A percentile compares a stretch with the other conserved stretches of the same genome.
Evolutionary conservation across 2,329 filamentous ascomycete species (phyloP).

Genomic region (Phoma herbarum): DNA sequence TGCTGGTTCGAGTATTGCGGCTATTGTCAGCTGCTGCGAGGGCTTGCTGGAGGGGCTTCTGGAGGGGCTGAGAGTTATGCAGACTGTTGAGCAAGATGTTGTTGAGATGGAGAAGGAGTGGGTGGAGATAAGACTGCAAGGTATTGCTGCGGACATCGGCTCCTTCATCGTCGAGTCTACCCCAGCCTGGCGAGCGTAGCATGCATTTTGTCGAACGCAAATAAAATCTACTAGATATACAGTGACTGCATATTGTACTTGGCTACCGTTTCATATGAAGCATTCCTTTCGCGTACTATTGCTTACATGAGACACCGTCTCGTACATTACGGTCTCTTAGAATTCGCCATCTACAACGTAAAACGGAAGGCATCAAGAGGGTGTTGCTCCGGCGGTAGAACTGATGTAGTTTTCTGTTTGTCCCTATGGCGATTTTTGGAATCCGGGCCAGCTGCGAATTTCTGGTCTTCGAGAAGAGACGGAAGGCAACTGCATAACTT

Average conservation of each 20-base stretch:
- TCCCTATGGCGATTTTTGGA: too few species aligned
- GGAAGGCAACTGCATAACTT: neutral
- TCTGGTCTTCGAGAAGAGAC: neutral
- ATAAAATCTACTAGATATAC: neutral
- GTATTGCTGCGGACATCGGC: conserved; percentile 38
- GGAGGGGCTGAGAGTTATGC: conserved; percentile 48
- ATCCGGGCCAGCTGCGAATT: too few species aligned
- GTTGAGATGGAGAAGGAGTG: conserved; percentile 46
- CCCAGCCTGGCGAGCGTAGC: conserved; percentile 39
- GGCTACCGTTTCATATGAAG: too few species aligned
- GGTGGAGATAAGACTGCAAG: conserved; percentile 46
- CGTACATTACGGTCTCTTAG: neutral
- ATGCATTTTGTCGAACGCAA: neutral
- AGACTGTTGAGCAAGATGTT: conserved; percentile 42
- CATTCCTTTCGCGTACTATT: neutral
- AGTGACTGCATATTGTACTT: neutral
- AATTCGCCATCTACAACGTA: neutral
- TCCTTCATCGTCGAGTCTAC: conserved; percentile 23
- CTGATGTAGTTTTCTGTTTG: too few species aligned
- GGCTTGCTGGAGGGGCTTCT: conserved; percentile 42
- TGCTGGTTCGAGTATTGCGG: conserved; percentile 46
- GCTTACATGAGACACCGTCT: neutral
- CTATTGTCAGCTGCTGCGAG: conserved; percentile 42
- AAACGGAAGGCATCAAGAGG: too few species aligned
- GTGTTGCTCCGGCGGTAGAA: too few species aligned